A percentile compares a stretch with the other conserved stretches of the same genome.
These are phyloP conservation scores for Aspergillus fumigatiaffinis DNA, from an alignment of 2,329 filamentous ascomycete genomes.

Conservation along the genomic window DNA sequence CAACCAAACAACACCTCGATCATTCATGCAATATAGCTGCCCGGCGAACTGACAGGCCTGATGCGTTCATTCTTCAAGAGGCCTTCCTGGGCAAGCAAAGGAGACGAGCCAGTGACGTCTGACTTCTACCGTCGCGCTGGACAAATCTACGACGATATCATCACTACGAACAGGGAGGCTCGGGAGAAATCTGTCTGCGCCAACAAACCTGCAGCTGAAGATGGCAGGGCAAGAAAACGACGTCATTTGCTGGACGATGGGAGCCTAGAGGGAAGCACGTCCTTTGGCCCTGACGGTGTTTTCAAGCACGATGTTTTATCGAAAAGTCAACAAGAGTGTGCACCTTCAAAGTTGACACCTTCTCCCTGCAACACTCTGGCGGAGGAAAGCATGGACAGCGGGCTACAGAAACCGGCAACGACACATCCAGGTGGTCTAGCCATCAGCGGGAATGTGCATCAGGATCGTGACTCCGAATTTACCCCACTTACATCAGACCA, in stretches of 20 bases:
- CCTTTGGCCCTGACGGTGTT: neutral
- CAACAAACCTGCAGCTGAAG: conserved; percentile 3
- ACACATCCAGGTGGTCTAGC: neutral
- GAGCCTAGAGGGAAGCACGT: neutral
- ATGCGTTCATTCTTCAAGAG: conserved; percentile 55
- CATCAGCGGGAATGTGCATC: neutral
- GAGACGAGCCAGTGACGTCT: conserved; percentile 29
- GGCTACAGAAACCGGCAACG: neutral
- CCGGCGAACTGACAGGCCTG: neutral
- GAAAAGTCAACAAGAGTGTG: neutral
- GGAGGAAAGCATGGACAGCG: neutral
- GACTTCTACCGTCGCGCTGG: conserved; percentile 49
- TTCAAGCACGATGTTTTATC: neutral
- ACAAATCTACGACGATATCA: conserved; percentile 45
- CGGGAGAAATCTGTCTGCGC: conserved; percentile 20
- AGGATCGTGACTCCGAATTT: neutral
- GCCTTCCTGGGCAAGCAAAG: conserved; percentile 46
- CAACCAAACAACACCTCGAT: neutral
- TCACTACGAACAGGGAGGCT: conserved; percentile 39
- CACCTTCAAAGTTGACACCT: neutral
- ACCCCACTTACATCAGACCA: neutral
- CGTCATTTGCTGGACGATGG: conserved; percentile 20
- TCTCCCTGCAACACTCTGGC: neutral
- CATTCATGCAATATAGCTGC: neutral
- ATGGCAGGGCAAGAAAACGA: conserved; percentile 18